Evolutionary conservation across 2,329 filamentous ascomycete species (phyloP).

Genomic region (Fusarium sambucinum): DNA sequence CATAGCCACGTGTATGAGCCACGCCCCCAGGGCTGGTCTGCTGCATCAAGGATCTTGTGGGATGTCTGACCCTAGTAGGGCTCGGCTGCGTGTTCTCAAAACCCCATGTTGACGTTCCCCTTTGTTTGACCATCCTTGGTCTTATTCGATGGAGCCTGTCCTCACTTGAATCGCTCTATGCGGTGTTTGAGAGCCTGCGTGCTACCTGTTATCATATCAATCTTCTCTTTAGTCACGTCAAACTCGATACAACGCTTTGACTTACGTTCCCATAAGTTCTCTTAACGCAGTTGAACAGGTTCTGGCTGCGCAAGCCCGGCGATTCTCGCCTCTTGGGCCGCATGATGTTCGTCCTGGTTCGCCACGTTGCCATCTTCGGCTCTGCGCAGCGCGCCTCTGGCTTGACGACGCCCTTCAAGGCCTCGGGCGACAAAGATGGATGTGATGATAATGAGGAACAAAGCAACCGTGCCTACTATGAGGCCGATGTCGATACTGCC

Average conservation of each 20-base stretch:
- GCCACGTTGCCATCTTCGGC: slow-evolving; percentile 29
- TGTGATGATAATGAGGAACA: slow-evolving; percentile 41
- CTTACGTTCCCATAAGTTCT: slow-evolving; percentile 13
- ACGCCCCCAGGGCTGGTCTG: background rate
- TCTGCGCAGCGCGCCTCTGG: slow-evolving; percentile 9
- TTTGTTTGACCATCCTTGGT: background rate
- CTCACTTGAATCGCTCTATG: background rate
- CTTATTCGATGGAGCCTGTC: background rate
- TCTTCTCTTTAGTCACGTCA: slow-evolving; percentile 2
- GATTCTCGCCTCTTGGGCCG: background rate
- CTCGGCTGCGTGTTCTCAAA: background rate
- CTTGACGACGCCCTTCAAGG: slow-evolving; percentile 26
- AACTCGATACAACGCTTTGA: background rate
- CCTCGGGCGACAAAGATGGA: slow-evolving; percentile 44
- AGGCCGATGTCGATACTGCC: slow-evolving; percentile 47
- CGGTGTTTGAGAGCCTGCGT: background rate
- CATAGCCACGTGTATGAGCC: background rate
- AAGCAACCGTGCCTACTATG: slow-evolving; percentile 43
- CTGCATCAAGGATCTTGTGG: background rate
- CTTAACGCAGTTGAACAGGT: background rate
- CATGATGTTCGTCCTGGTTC: background rate
- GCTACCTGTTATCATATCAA: slow-evolving; percentile 1
- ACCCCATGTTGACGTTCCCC: slow-evolving; percentile 2
- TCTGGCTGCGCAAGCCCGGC: background rate
- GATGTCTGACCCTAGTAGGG: background rate